Conservation (phyloP, 2,329 filamentous ascomycete species). For the Dactylellina sp. region DNA sequence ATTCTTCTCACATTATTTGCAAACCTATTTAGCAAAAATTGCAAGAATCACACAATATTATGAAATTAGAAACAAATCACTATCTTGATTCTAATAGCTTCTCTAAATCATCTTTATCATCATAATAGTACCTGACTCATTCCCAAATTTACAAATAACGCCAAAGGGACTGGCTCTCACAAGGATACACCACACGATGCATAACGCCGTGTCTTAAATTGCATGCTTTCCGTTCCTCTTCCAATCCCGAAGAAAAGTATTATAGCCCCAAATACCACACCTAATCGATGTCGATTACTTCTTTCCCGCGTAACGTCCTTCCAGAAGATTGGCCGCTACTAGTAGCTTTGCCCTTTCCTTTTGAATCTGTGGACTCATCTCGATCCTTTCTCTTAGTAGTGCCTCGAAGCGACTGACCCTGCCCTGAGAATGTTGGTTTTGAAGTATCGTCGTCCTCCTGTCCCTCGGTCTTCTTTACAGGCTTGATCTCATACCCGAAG, state of each 20-base stretch:
- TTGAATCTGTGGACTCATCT: conserved; percentile 47
- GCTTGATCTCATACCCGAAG: conserved; percentile 94
- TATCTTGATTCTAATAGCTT: too few species aligned
- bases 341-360: conserved; percentile 51
- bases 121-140: too few species aligned
- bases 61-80: too few species aligned
- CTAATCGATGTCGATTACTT: conserved; percentile 50
- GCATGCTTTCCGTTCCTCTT: conserved; percentile 25
- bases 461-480: conserved; percentile 74
- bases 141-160: conserved; percentile 21
- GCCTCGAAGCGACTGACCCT: conserved; percentile 36
- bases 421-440: conserved; percentile 37
- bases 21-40: background rate
- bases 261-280: background rate
- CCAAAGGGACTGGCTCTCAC: conserved; percentile 12
- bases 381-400: conserved; percentile 44
- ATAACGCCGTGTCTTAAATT: conserved; percentile 23
- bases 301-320: conserved; percentile 45
- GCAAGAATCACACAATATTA: too few species aligned
- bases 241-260: conserved; percentile 7
- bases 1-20: background rate
- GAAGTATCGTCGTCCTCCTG: conserved; percentile 1
- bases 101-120: too few species aligned
- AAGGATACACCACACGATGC: conserved; percentile 17
- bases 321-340: conserved; percentile 22